phyloP scores from a whole-genome alignment of 306 rosid genomes.

The Vicia sativa region DNA sequence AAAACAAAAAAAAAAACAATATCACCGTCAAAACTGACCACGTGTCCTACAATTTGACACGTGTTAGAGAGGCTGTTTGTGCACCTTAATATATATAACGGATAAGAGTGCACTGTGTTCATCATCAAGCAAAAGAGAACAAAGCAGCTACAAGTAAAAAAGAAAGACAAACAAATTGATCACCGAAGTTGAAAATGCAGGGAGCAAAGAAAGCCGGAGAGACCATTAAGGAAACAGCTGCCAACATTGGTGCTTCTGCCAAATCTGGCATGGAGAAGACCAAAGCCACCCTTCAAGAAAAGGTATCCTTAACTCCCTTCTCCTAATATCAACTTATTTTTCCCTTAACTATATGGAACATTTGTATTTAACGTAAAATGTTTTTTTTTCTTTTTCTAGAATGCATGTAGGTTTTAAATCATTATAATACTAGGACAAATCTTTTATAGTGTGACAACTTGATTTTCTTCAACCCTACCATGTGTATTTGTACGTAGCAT shows the following conservation, averaged over 20 bases:
- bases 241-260: conserved; percentile 80
- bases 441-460: too few relatives aligned
- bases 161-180: not conserved
- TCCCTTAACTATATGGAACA: not conserved
- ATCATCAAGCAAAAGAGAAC: not conserved
- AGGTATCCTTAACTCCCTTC: conserved; percentile 47
- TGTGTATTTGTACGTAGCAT: too few relatives aligned
- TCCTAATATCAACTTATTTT: not conserved
- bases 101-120: not conserved
- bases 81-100: conserved; percentile 14
- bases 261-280: conserved; percentile 81
- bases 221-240: conserved; percentile 60
- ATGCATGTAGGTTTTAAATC: too few relatives aligned
- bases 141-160: not conserved
- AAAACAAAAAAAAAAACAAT: too few relatives aligned
- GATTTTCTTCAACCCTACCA: too few relatives aligned
- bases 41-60: conserved; percentile 12
- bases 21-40: not conserved
- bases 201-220: conserved; percentile 57
- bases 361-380: too few relatives aligned
- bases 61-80: not conserved
- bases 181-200: conserved; percentile 49
- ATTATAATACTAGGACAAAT: too few relatives aligned
- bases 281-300: conserved; percentile 76
- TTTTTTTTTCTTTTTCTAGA: too few relatives aligned